Evolutionary conservation across 495 filamentous ascomycete species (phyloP), one percentile per base, ranked within the genome.

Genomic region (Daldinia bambusicola): DNA sequence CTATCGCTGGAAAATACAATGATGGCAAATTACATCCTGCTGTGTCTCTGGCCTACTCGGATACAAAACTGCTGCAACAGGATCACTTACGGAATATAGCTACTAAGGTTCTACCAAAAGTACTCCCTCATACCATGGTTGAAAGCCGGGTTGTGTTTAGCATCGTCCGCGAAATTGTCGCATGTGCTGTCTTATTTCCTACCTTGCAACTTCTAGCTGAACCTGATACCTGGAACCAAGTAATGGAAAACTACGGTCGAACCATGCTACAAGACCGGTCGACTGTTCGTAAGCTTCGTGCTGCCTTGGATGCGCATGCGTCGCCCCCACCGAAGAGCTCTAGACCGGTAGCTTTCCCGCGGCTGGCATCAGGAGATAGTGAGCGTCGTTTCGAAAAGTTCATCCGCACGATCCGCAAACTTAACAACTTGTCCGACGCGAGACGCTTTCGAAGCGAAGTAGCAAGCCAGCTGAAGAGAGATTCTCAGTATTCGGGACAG

Each of bases 171-270:
- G 96, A 99, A 80, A 89, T 98, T 64, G 87, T 97, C 6, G 84
- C 89, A 13, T 94, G 93, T 75, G 89, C 90, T 43, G 88, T 95
- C 55, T 80, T 95, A 58, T 88, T 86, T 36, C 92, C 93, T 4
- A 80, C 91, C 31, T 81, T 94, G 78, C 85, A 89, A 69, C 82
- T 92, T 74, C 75, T 95, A 32, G 83, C 92, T 16, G 95, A 98
- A 67, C 94, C 96, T 9, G 96, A 99, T 83, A 94, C 91, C 2
- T 98, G 95, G 95, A 98, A 98, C 76, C 93, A 97, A 74, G 74
- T 96, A 69, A 92, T 98, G 85, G 94, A 97, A 78, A 92, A 90
- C 52, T 95, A 90, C 79, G 94, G 94, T 14, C 88, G 91, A 43
- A 90, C 90, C 31, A 90, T 97, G 82, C 83, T 99, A 40, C 94